These are phyloP conservation scores for Entomortierella beljakovae DNA, from an alignment of 192 early-diverging fungal genomes.

Conservation along the genomic window DNA sequence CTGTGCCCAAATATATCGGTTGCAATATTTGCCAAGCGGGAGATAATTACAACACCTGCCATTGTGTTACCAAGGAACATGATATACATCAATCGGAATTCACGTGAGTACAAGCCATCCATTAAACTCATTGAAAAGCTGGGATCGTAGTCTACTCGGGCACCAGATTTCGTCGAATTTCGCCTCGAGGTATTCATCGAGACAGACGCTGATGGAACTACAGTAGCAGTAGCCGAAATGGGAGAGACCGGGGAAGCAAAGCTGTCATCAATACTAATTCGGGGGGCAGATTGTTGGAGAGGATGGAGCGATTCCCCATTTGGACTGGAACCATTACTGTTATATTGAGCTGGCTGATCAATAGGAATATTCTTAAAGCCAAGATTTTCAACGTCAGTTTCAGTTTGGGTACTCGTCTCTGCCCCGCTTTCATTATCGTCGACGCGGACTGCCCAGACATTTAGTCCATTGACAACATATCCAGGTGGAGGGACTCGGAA, in stretches of 20 bases:
- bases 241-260: constrained; percentile 21
- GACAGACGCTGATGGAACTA: constrained; percentile 19
- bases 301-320: constrained; percentile 16
- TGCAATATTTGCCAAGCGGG: constrained; percentile 66
- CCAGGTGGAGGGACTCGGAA: constrained; percentile 73
- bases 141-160: constrained; percentile 26
- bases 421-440: constrained; percentile 9
- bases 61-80: constrained; percentile 71
- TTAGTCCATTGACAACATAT: constrained; percentile 72
- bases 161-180: constrained; percentile 12
- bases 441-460: constrained; percentile 55
- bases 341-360: neutral
- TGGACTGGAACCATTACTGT: neutral
- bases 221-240: constrained; percentile 20
- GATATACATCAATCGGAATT: constrained; percentile 71
- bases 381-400: constrained; percentile 4
- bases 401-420: constrained; percentile 1
- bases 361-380: constrained; percentile 10
- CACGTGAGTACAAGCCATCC: constrained; percentile 65
- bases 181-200: constrained; percentile 27
- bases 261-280: constrained; percentile 24
- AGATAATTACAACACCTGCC: constrained; percentile 71
- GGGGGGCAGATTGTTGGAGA: constrained; percentile 19
- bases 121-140: constrained; percentile 62
- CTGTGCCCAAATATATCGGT: constrained; percentile 61